Evolutionary conservation across 1,284 basidiomycete species (phyloP).

Genomic region (Mrakiaceae sp.): DNA sequence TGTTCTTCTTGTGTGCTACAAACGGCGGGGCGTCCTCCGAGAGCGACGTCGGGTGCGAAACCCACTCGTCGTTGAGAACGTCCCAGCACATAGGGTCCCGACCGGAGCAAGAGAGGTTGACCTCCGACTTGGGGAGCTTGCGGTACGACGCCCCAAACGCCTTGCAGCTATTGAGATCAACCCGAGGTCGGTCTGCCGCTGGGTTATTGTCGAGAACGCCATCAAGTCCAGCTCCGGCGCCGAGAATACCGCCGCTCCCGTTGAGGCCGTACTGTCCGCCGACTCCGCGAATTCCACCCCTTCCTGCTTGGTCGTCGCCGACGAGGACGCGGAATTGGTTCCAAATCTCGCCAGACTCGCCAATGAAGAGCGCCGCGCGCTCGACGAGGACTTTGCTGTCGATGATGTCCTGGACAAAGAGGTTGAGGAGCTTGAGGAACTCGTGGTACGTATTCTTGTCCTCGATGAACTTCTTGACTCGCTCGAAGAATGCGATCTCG

Average conservation of each 20-base stretch:
- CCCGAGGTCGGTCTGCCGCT: conserved; percentile 51
- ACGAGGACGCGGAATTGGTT: conserved; percentile 77
- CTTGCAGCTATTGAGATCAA: conserved; percentile 36
- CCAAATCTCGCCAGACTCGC: conserved; percentile 65
- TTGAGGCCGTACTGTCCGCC: conserved; percentile 45
- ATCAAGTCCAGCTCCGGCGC: conserved; percentile 39
- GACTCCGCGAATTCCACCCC: conserved; percentile 61
- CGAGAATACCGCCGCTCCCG: conserved; percentile 34
- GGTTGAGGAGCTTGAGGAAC: conserved; percentile 88
- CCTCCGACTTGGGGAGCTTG: conserved; percentile 78
- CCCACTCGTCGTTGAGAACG: conserved; percentile 92
- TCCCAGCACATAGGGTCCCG: conserved; percentile 92
- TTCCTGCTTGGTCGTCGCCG: conserved; percentile 60
- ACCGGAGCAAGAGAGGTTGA: conserved; percentile 80
- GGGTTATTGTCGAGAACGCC: conserved; percentile 42
- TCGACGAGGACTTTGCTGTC: conserved; percentile 73
- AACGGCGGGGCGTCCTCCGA: conserved; percentile 90
- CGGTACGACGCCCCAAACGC: conserved; percentile 81
- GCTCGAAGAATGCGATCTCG: conserved; percentile 87
- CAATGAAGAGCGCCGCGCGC: conserved; percentile 65
- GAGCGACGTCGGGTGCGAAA: conserved; percentile 95
- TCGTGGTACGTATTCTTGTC: conserved; percentile 87
- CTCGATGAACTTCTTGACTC: conserved; percentile 71
- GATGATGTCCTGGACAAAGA: conserved; percentile 90
- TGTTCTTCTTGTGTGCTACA: conserved; percentile 92